Evolutionary conservation across 768 basidiomycete genomes (phyloP).

Genomic region (Mycena pura): DNA sequence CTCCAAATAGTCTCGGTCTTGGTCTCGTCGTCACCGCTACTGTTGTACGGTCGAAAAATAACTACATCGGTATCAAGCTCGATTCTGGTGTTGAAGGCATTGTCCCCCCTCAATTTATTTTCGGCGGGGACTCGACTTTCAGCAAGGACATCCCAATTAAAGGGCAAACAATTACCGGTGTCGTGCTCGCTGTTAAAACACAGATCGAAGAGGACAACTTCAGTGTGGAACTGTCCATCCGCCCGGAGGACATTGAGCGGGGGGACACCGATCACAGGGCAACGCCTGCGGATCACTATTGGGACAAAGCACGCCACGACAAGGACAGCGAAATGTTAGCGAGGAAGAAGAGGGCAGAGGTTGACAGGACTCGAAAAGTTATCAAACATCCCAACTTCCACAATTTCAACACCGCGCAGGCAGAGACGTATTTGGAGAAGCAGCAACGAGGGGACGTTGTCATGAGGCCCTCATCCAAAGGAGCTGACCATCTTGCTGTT

Average conservation of each 20-base stretch:
- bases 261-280: constrained; percentile 71
- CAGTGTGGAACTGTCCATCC: constrained; percentile 76
- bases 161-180: constrained; percentile 81
- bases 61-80: constrained; percentile 71
- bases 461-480: constrained; percentile 95
- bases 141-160: constrained; percentile 64
- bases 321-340: constrained; percentile 75
- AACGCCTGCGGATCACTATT: constrained; percentile 63
- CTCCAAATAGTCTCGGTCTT: constrained; percentile 71
- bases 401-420: constrained; percentile 88
- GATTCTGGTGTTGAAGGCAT: constrained; percentile 93
- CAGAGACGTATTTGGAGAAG: constrained; percentile 87
- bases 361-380: constrained; percentile 78
- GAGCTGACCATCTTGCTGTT: constrained; percentile 90
- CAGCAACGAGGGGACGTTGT: constrained; percentile 96
- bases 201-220: constrained; percentile 67
- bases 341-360: constrained; percentile 86
- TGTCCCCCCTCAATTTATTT: constrained; percentile 66
- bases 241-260: constrained; percentile 61
- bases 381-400: constrained; percentile 99
- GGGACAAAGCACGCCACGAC: constrained; percentile 69
- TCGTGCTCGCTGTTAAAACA: constrained; percentile 76
- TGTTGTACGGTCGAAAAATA: constrained; percentile 60
- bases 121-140: too few relatives aligned
- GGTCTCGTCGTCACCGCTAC: constrained; percentile 85